Evolutionary conservation across 2,329 filamentous ascomycete genomes (phyloP), one percentile per base, ranked within the genome.

Genomic region (Neodidymelliopsis sp.): DNA sequence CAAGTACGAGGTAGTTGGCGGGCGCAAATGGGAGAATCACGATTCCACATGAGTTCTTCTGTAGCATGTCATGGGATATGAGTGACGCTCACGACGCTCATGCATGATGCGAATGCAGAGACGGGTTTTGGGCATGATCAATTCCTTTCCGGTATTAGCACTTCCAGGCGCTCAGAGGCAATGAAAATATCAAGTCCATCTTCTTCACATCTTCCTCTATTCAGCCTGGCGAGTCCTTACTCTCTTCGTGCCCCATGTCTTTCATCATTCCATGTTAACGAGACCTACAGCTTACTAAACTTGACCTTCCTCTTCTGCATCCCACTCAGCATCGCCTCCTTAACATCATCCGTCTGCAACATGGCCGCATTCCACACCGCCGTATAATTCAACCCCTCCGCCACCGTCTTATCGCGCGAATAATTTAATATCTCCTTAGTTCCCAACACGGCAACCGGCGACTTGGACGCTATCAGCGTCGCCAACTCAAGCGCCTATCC

Each of bases 391-490:
- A 97, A 75, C 35, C 85, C 90, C 60, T 96, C 91, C 34, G 82
- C 83, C 20, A 96, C 84, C 2, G 81, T 79, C 70, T 91, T 84
- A 71, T 96, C 92, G 62, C 90, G 81, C 24, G 87, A 88, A 67
- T 87, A 90, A 72, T 94, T 91, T 67, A 96, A 69, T 54, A 96
- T 74, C 75, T 94, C 89, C 78, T 96, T 96, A 7, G 91, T 96
- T 5, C 89, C 87, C 76, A 91, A 84, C 56, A 93, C 89, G 1
- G 91, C 91, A 16, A 97, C 86, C 0, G 93, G 93, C 66, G 89
- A 94, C 81, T 97, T 97, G 13, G 71, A 77, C 20, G 89, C 88
- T 49, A 97, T 83, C 63, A 85, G 62, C 9, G 66, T 74, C 1
- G 87, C 90, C 64, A 89, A 66, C 54, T 83, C 78, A 52, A 92